Evolutionary conservation across 129 eudicot species (phyloP).

Genomic region (Gnaphalium uliginosum): DNA sequence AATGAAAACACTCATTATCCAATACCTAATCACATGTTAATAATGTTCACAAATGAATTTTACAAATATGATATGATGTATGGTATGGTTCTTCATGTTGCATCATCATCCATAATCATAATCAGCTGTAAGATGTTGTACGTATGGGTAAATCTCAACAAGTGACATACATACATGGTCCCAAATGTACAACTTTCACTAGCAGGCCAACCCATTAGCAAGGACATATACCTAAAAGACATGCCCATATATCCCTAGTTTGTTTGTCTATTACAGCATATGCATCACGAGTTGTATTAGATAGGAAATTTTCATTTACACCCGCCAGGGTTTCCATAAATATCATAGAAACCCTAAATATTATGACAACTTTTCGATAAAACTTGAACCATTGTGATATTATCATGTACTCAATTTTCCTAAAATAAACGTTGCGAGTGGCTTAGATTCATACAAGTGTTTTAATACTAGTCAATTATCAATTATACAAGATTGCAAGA

Average conservation of each 20-base stretch:
- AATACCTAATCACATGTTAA: neutral
- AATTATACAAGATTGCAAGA: too few relatives aligned
- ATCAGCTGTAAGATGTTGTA: conserved; percentile 18
- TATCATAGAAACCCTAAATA: neutral
- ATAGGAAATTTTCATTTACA: neutral
- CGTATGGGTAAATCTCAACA: conserved; percentile 29
- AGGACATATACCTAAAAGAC: conserved; percentile 21
- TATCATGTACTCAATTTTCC: neutral
- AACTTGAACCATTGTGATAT: neutral
- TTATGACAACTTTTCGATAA: neutral
- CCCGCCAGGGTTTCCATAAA: neutral
- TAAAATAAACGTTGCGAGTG: neutral
- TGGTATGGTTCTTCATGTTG: conserved; percentile 14
- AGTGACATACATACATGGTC: conserved; percentile 13
- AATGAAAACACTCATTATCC: neutral
- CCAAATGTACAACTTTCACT: conserved; percentile 16
- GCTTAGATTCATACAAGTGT: too few relatives aligned
- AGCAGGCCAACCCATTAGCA: conserved; percentile 26
- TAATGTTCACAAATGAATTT: neutral
- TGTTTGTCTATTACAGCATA: conserved; percentile 21
- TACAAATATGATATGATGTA: neutral
- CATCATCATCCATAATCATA: conserved; percentile 23
- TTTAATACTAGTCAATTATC: too few relatives aligned
- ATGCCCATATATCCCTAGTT: conserved; percentile 1
- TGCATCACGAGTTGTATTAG: conserved; percentile 7